phyloP scores from a whole-genome alignment of 108 stramenopile genomes.

The Cyclotella sp. region DNA sequence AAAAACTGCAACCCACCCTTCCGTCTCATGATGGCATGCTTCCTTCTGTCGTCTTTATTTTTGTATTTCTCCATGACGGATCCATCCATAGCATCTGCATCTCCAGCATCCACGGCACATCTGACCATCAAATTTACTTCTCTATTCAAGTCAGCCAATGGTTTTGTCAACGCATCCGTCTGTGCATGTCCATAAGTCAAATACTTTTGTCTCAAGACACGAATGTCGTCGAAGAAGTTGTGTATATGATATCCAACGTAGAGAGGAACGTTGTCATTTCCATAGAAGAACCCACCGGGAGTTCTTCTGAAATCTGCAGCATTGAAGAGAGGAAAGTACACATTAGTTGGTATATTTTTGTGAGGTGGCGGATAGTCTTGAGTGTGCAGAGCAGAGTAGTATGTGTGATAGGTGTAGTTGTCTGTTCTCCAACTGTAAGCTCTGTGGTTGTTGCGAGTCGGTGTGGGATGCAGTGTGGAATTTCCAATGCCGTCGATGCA shows the following conservation, averaged over 20 bases:
- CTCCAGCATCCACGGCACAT: slow-evolving; percentile 5
- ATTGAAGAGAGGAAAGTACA: slow-evolving; percentile 31
- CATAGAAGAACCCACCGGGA: slow-evolving; percentile 4
- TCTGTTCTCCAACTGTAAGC: slow-evolving; percentile 3
- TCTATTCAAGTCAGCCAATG: slow-evolving; percentile 4
- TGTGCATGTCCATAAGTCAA: slow-evolving; percentile 47
- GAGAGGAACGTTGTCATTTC: background rate
- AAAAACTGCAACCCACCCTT: slow-evolving; percentile 9
- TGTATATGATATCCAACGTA: slow-evolving; percentile 48
- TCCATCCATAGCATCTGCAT: slow-evolving; percentile 8
- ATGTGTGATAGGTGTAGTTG: slow-evolving; percentile 5
- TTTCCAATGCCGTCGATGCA: slow-evolving; percentile 52
- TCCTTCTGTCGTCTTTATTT: background rate
- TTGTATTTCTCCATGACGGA: slow-evolving; percentile 10
- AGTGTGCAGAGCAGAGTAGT: slow-evolving; percentile 5
- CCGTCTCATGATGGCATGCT: background rate
- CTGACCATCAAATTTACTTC: slow-evolving; percentile 13
- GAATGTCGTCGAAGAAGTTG: slow-evolving; percentile 41
- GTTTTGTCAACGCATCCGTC: slow-evolving; percentile 9
- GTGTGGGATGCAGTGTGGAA: slow-evolving; percentile 12
- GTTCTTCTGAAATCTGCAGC: slow-evolving; percentile 16
- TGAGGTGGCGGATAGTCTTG: background rate
- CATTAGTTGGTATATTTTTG: background rate
- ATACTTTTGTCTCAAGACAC: slow-evolving; percentile 37
- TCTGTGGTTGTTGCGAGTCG: background rate